Evolutionary conservation across 345 rosid species (phyloP), one percentile per base, ranked within the genome.

Genomic region (Turnera subulata): DNA sequence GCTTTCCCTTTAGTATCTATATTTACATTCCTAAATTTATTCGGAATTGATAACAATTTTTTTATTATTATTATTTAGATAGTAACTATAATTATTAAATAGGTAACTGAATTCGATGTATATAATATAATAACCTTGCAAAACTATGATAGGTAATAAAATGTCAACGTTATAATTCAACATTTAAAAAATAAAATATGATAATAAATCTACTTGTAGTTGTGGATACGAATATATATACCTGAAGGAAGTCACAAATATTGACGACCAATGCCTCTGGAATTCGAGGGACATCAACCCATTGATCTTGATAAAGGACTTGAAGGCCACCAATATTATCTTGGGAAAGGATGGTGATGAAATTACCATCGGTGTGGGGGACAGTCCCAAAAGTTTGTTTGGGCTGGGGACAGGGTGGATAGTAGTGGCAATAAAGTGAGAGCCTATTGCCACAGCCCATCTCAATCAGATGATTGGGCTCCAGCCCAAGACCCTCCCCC

Each of bases 381-480:
- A 45, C 15, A 13, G 56, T 43, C 23, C 58, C 57, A 35, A 58
- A 49, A 0, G 63, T 23, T 50, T 56, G 29, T 16, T 65, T 52
- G 6, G 63, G 69, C 21, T 45, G 51, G 16, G 72, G 72, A 4
- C 72, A 67, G 37, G 72, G 55, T 13, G 72, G 72, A 26, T 59
- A 67, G 44, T 67, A 67, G 21, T 67, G 65, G 23, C 57, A n/a
- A 20, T 50, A 10, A 0, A 60, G 9, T 11, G 55, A 22, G 9
- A 25, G 55, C n/a, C 61, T 60, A 38, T 60, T 61, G 11, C 15
- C 44, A 47, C 56, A 67, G 17, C 53, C 65, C 50, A 67, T 33
- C 24, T 47, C 49, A 29, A 47, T n/a, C 7, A 67, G 50, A 33
- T 60, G 37, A 4, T 53, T 29, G 9, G 72, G 11, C 3, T 40